Conservation (phyloP, 2,329 filamentous ascomycete genomes). For the Trichophyton benhamiae region DNA sequence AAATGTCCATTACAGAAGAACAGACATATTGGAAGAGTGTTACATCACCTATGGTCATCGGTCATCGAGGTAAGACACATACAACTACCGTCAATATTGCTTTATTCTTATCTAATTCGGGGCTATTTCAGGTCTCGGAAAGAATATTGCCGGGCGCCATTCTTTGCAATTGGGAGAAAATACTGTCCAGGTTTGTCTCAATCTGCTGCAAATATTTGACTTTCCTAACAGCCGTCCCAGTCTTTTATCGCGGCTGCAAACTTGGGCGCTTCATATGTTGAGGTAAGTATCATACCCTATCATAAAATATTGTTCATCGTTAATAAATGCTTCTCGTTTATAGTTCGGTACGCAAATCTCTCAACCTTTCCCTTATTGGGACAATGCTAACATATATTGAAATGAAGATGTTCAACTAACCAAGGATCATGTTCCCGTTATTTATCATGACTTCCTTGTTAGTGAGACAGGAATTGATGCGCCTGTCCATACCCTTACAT, state of each 20-base stretch:
- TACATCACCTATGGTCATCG: constrained; percentile 71
- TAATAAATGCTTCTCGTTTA: neutral
- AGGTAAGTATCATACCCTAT: constrained; percentile 33
- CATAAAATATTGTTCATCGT: neutral
- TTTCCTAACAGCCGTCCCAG: constrained; percentile 23
- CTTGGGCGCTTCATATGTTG: constrained; percentile 62
- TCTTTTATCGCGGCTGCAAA: constrained; percentile 96
- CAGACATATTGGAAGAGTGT: constrained; percentile 96
- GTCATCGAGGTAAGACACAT: constrained; percentile 41
- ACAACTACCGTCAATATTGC: constrained; percentile 9
- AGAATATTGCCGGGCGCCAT: constrained; percentile 71
- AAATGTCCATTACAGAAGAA: constrained; percentile 79
- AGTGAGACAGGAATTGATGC: constrained; percentile 96
- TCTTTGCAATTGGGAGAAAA: constrained; percentile 94
- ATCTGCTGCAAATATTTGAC: neutral
- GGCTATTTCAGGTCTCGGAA: constrained; percentile 57
- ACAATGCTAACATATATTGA: constrained; percentile 26
- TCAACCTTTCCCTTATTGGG: neutral
- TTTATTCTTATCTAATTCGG: constrained; percentile 1
- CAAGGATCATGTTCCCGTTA: constrained; percentile 96
- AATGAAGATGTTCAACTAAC: constrained; percentile 82
- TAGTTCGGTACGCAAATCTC: constrained; percentile 13
- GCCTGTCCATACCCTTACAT: constrained; percentile 83
- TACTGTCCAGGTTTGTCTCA: constrained; percentile 50
- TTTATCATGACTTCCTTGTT: constrained; percentile 96